Evolutionary conservation across 1,284 basidiomycete species (phyloP).

Genomic region (Naganishia albida): DNA sequence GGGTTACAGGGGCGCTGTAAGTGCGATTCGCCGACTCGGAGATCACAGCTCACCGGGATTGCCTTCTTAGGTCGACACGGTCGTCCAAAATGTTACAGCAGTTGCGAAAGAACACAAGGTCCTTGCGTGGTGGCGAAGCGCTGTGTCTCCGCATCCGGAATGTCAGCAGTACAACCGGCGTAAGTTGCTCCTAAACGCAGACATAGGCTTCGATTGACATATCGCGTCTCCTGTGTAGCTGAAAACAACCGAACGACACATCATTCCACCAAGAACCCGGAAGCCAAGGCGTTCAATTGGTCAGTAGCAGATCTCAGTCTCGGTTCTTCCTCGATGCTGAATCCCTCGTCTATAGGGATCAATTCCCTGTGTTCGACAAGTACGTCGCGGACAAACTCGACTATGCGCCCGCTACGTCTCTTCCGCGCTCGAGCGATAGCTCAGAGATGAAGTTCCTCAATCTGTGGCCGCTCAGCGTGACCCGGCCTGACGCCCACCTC

Average conservation of each 20-base stretch:
- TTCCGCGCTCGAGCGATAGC: background rate
- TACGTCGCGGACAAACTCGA: conserved; percentile 1
- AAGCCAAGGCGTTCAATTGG: conserved; percentile 27
- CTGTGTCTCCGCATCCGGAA: conserved; percentile 13
- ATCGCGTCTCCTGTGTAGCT: conserved; percentile 6
- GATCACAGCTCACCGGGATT: too few species aligned
- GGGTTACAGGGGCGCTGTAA: background rate
- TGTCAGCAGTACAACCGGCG: conserved; percentile 20
- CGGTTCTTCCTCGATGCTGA: background rate
- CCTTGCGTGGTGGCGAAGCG: conserved; percentile 22
- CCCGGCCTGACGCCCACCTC: conserved; percentile 28
- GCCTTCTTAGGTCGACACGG: background rate
- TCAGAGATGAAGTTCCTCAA: conserved; percentile 22
- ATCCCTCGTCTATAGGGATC: background rate
- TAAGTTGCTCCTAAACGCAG: background rate
- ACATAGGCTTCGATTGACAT: background rate
- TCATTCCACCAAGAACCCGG: conserved; percentile 18
- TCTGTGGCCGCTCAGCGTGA: conserved; percentile 27
- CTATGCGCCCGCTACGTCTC: background rate
- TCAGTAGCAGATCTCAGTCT: background rate
- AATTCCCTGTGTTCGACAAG: conserved; percentile 7
- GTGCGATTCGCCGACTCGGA: background rate
- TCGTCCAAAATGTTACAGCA: conserved; percentile 3
- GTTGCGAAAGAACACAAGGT: conserved; percentile 15
- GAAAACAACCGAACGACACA: conserved; percentile 23